A percentile compares a stretch with the other conserved stretches of the same genome.
Evolutionary conservation across 768 basidiomycete genomes (phyloP).

Genomic region (Tulasnella sp.): DNA sequence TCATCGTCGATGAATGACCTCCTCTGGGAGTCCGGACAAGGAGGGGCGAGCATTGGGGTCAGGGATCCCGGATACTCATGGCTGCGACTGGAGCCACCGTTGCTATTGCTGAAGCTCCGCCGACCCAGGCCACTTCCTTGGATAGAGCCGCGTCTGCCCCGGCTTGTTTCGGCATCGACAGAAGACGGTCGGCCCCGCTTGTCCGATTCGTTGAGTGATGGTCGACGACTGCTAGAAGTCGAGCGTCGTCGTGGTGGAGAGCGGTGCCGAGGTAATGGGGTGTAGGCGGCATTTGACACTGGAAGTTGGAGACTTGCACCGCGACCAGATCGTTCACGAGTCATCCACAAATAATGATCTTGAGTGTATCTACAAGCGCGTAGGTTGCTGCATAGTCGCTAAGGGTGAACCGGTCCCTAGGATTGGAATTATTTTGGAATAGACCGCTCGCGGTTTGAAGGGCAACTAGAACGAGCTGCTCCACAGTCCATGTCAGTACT

Average conservation of each 20-base stretch:
- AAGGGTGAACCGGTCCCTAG: neutral
- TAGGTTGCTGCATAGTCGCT: neutral
- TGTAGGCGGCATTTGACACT: neutral
- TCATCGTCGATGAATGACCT: neutral
- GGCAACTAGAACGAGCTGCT: neutral
- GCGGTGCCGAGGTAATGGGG: neutral
- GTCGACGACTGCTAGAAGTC: neutral
- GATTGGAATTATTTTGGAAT: conserved; percentile 1
- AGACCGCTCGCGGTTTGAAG: conserved; percentile 1
- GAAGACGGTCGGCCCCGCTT: neutral
- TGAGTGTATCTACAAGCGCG: neutral
- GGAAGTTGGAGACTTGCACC: conserved; percentile 6
- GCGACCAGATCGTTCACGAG: neutral
- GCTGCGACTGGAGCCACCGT: neutral
- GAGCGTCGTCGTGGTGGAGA: conserved; percentile 4
- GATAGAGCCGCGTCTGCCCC: neutral
- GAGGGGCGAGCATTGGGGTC: neutral
- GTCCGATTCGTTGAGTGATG: neutral
- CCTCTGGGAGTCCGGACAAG: neutral
- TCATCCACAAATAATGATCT: neutral
- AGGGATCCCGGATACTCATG: neutral
- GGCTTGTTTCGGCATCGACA: neutral
- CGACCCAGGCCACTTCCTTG: neutral
- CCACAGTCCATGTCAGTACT: neutral
- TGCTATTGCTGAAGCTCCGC: neutral